phyloP scores from a whole-genome alignment of 2,329 filamentous ascomycete species.

The Phialophora verrucosa region DNA sequence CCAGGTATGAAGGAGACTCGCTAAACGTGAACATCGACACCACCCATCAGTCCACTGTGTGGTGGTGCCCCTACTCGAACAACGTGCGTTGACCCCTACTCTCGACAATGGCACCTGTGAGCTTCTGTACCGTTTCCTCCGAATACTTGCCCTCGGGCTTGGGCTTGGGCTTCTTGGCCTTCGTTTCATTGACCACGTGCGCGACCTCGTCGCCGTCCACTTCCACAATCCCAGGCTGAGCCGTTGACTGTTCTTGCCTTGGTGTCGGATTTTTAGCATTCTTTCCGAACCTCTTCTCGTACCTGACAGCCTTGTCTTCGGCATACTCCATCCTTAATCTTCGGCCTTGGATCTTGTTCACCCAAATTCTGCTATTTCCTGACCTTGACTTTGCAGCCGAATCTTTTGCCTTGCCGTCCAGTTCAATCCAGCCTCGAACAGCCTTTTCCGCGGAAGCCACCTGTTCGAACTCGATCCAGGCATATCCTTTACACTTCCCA shows the following conservation, averaged over 20 bases:
- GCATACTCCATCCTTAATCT: constrained; percentile 88
- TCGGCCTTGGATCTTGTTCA: constrained; percentile 81
- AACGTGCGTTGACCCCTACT: constrained; percentile 79
- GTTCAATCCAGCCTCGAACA: constrained; percentile 79
- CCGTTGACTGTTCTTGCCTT: constrained; percentile 40
- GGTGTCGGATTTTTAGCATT: constrained; percentile 56
- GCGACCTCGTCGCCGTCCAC: constrained; percentile 13
- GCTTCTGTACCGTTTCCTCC: constrained; percentile 63
- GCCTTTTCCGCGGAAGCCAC: constrained; percentile 74
- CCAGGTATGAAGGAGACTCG: neutral
- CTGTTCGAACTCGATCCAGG: constrained; percentile 89
- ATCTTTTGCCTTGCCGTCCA: constrained; percentile 57
- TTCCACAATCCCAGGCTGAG: constrained; percentile 47
- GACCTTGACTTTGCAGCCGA: constrained; percentile 50
- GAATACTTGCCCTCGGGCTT: constrained; percentile 54
- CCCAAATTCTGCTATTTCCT: constrained; percentile 73
- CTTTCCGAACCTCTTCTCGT: constrained; percentile 93
- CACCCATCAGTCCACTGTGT: neutral
- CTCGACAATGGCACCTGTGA: constrained; percentile 80
- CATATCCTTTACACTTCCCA: constrained; percentile 97
- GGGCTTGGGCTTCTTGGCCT: constrained; percentile 39
- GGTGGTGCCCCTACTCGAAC: constrained; percentile 63
- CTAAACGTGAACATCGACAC: constrained; percentile 1
- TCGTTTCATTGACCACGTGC: constrained; percentile 8
- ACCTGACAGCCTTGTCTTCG: constrained; percentile 84